phyloP scores from a whole-genome alignment of 1,284 basidiomycete species.

The Tilletiaria anomala region DNA sequence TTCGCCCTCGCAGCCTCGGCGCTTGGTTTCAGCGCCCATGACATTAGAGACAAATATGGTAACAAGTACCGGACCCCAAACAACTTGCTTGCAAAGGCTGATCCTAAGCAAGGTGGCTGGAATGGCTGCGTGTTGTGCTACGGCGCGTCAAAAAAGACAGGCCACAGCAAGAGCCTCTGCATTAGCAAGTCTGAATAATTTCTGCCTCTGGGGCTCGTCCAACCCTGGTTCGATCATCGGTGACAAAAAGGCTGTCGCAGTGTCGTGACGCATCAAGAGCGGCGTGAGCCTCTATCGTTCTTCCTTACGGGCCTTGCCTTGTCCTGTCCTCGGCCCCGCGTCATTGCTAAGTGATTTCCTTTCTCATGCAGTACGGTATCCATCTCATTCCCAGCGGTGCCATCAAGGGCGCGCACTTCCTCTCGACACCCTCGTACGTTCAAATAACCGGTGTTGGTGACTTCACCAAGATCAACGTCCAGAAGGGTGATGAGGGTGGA shows the following conservation, averaged over 20 bases:
- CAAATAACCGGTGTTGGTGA: conserved; percentile 21
- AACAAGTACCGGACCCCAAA: neutral
- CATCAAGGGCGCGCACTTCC: conserved; percentile 52
- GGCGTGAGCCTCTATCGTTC: no score
- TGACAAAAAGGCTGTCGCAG: neutral
- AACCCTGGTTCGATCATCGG: neutral
- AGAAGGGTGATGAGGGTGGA: conserved; percentile 33
- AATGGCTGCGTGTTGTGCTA: neutral
- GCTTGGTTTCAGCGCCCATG: no score
- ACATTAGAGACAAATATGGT: neutral
- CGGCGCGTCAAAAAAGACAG: neutral
- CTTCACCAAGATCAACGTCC: conserved; percentile 39
- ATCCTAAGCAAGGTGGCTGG: neutral
- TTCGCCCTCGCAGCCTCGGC: no score
- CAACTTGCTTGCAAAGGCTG: neutral
- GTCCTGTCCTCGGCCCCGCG: no score
- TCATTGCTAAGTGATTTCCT: neutral
- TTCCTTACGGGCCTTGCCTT: no score
- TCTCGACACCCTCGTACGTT: neutral
- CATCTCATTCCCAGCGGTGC: conserved; percentile 61
- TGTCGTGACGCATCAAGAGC: no score
- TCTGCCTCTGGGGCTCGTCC: neutral
- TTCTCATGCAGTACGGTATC: conserved; percentile 36
- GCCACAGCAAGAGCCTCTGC: neutral
- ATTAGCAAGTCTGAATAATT: neutral